Evolutionary conservation across 495 filamentous ascomycete species (phyloP).

Genomic region (Paragyromitra xinjiangensis): DNA sequence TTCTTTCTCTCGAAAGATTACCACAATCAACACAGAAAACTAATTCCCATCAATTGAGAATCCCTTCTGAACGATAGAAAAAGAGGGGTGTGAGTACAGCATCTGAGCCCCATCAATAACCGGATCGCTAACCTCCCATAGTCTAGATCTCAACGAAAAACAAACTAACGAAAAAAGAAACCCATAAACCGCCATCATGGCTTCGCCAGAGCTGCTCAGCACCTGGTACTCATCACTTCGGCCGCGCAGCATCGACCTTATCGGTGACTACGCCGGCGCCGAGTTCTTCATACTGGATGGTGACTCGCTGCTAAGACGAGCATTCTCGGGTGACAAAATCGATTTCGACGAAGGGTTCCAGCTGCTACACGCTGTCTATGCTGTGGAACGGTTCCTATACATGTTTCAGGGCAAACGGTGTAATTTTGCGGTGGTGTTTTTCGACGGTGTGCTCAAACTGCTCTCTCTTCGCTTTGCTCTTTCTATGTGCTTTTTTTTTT

Average conservation of each 20-base stretch:
- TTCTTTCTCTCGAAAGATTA: not conserved
- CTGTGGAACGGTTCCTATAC: slow-evolving; percentile 71
- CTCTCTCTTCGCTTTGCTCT: not conserved
- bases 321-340: slow-evolving; percentile 67
- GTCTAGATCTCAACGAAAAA: not conserved
- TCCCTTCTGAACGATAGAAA: not conserved
- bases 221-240: slow-evolving; percentile 35
- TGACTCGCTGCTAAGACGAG: slow-evolving; percentile 72
- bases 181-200: slow-evolving; percentile 28
- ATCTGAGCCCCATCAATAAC: not conserved
- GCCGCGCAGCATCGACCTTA: slow-evolving; percentile 64
- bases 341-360: slow-evolving; percentile 75
- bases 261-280: slow-evolving; percentile 77
- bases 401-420: slow-evolving; percentile 69
- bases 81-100: not conserved
- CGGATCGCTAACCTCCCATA: slow-evolving; percentile 15
- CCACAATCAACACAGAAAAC: not conserved
- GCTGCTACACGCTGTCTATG: slow-evolving; percentile 73
- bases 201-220: slow-evolving; percentile 25
- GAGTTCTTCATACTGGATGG: slow-evolving; percentile 79
- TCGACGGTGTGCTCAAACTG: slow-evolving; percentile 58
- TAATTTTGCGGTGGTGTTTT: slow-evolving; percentile 75
- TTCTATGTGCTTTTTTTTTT: not conserved
- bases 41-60: slow-evolving; percentile 8
- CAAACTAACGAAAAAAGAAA: slow-evolving; percentile 1